Conservation (phyloP, 2,329 filamentous ascomycete genomes). For the Sporothrix dimorphospora region DNA sequence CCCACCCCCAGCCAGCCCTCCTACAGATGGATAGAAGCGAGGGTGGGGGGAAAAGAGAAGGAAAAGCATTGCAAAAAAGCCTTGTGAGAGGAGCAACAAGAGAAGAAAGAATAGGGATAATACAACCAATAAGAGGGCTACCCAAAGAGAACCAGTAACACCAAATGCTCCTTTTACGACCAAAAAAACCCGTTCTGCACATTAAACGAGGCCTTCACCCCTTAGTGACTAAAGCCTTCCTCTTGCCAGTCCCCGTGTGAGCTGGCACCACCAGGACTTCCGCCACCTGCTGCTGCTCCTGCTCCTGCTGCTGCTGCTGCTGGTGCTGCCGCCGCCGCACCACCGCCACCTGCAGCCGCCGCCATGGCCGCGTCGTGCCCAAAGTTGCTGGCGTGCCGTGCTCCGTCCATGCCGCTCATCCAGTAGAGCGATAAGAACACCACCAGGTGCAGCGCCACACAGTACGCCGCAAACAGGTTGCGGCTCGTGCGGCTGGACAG, state of each 20-base stretch:
- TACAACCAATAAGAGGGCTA: slow-evolving; percentile 14
- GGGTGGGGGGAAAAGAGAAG: not conserved
- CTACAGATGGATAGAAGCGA: no score
- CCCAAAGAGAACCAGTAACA: slow-evolving; percentile 21
- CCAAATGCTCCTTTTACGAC: slow-evolving; percentile 13
- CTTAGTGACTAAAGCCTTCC: slow-evolving; percentile 57
- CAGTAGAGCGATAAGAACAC: slow-evolving; percentile 87
- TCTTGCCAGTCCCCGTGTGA: slow-evolving; percentile 64
- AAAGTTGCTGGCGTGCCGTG: slow-evolving; percentile 61
- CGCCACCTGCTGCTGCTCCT: slow-evolving; percentile 38
- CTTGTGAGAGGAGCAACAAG: not conserved
- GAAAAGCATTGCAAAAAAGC: not conserved
- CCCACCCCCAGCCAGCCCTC: not conserved
- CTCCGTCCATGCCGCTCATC: slow-evolving; percentile 71
- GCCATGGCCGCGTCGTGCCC: slow-evolving; percentile 53
- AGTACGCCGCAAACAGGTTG: slow-evolving; percentile 92
- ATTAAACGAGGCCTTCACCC: not conserved
- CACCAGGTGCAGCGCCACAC: slow-evolving; percentile 82
- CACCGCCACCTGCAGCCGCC: slow-evolving; percentile 44
- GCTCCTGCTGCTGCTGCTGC: slow-evolving; percentile 42
- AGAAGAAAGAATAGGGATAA: slow-evolving; percentile 18
- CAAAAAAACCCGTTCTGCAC: not conserved
- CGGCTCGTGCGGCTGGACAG: slow-evolving; percentile 86
- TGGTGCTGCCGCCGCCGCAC: slow-evolving; percentile 39
- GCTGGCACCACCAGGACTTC: slow-evolving; percentile 37